These are phyloP conservation scores for Fagopyrum homotropicum DNA, from an alignment of 148 eudicot species.

Conservation along the genomic window DNA sequence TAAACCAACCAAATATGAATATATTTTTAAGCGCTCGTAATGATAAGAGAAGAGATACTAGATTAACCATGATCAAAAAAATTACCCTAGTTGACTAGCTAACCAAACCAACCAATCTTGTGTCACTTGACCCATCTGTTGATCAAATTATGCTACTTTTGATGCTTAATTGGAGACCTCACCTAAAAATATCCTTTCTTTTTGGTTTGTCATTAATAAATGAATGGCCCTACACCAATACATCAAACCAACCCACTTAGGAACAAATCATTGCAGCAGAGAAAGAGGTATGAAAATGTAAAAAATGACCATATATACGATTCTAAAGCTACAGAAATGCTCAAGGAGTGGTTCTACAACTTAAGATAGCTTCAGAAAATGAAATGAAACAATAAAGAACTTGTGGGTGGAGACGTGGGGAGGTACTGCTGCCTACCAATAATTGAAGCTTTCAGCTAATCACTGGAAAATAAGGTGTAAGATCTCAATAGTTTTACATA, in stretches of 20 bases:
- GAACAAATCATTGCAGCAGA: background rate
- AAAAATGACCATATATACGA: background rate
- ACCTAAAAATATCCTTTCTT: background rate
- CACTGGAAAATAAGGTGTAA: background rate
- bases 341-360: constrained; percentile 5
- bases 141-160: background rate
- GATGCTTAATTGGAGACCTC: background rate
- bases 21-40: no score
- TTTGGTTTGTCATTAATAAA: background rate
- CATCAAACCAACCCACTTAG: constrained; percentile 4
- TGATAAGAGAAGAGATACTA: no score
- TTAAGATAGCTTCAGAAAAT: background rate
- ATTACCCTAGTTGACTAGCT: background rate
- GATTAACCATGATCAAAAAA: background rate
- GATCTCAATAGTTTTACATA: constrained; percentile 11
- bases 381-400: background rate
- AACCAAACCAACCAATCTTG: background rate
- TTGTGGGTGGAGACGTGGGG: background rate
- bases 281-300: background rate
- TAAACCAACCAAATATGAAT: no score
- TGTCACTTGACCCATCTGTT: background rate
- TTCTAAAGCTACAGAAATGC: background rate
- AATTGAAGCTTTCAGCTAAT: constrained; percentile 6
- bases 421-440: constrained; percentile 8
- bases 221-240: background rate